These are phyloP conservation scores for Cynara cardunculus DNA, from an alignment of 129 eudicot genomes.

Conservation along the genomic window DNA sequence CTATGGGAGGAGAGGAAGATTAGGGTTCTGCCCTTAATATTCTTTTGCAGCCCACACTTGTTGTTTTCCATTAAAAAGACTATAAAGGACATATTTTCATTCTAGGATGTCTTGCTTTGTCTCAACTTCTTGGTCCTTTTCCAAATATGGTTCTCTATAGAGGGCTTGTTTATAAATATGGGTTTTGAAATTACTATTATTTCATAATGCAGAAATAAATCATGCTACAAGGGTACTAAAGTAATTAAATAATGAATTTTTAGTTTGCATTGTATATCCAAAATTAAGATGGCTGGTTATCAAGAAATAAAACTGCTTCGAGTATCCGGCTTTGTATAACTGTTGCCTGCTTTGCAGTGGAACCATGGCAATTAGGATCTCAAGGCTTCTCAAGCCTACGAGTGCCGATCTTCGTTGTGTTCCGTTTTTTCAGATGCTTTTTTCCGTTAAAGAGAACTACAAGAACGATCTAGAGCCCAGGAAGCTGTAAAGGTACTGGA, in stretches of 20 bases:
- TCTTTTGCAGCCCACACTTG: constrained; percentile 18
- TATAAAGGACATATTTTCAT: background rate
- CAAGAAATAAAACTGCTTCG: too few relatives aligned
- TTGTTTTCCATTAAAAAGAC: constrained; percentile 24
- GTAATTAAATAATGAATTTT: background rate
- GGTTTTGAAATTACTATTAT: background rate
- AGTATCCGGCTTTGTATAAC: too few relatives aligned
- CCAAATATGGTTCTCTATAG: constrained; percentile 2
- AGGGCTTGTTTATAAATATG: background rate
- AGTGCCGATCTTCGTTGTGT: too few relatives aligned
- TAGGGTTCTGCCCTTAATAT: constrained; percentile 5
- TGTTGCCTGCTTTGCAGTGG: too few relatives aligned
- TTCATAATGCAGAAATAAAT: background rate
- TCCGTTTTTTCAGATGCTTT: too few relatives aligned
- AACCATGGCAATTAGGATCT: too few relatives aligned
- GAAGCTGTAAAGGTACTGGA: too few relatives aligned
- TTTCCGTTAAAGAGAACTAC: too few relatives aligned
- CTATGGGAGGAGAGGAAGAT: constrained; percentile 13
- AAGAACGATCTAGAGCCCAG: too few relatives aligned
- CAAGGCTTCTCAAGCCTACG: too few relatives aligned
- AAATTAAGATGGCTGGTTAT: background rate
- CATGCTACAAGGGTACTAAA: background rate
- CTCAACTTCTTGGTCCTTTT: constrained; percentile 17
- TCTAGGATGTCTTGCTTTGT: constrained; percentile 12
- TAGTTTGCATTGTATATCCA: background rate